Evolutionary conservation across 1,284 basidiomycete species (phyloP).

Genomic region (Athelia psychrophila): DNA sequence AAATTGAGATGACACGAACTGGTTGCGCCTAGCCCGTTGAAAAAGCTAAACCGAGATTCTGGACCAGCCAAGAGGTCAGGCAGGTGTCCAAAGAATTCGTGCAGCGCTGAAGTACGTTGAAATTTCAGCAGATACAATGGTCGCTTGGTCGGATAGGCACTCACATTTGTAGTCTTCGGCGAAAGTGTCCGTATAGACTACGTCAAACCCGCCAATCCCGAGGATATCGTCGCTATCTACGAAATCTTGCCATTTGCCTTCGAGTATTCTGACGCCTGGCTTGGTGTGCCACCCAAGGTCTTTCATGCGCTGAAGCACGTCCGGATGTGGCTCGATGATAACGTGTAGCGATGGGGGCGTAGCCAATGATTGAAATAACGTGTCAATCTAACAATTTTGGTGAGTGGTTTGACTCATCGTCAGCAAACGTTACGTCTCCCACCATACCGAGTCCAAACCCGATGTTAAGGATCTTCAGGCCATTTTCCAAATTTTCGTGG

Average conservation of each 20-base stretch:
- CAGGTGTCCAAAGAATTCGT: conserved; percentile 80
- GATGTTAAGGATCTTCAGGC: conserved; percentile 81
- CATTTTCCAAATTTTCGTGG: conserved; percentile 44
- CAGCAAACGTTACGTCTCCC: conserved; percentile 37
- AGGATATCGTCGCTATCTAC: conserved; percentile 56
- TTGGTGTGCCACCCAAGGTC: conserved; percentile 74
- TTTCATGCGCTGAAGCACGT: conserved; percentile 82
- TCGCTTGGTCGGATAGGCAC: conserved; percentile 10
- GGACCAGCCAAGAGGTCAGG: conserved; percentile 81
- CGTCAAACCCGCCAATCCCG: conserved; percentile 74
- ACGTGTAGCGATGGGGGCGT: conserved; percentile 73
- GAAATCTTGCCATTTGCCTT: conserved; percentile 92
- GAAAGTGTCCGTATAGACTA: conserved; percentile 95
- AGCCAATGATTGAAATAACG: conserved; percentile 69
- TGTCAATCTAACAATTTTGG: conserved; percentile 72
- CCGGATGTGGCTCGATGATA: conserved; percentile 94
- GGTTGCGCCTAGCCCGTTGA: conserved; percentile 95
- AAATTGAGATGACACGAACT: conserved; percentile 47
- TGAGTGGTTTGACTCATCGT: no score
- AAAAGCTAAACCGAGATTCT: conserved; percentile 88
- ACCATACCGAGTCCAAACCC: conserved; percentile 97
- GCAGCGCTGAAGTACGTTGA: conserved; percentile 50
- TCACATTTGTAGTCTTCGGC: conserved; percentile 81
- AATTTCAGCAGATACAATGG: not conserved
- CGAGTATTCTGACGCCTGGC: conserved; percentile 77